Evolutionary conservation across 2,329 filamentous ascomycete species (phyloP).

Genomic region (Aspergillus ochraceoroseus): DNA sequence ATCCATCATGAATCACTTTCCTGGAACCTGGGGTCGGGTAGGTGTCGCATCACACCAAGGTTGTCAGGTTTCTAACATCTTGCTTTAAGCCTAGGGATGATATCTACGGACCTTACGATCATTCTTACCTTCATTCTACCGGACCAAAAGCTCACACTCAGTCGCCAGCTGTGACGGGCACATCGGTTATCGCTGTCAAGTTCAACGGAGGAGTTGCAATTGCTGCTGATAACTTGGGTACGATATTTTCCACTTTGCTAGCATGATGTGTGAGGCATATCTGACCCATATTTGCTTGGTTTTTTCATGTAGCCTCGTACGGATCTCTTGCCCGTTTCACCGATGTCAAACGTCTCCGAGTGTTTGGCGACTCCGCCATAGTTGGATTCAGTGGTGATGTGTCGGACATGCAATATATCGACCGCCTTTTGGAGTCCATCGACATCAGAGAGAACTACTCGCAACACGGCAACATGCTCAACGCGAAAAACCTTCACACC

Average conservation of each 20-base stretch:
- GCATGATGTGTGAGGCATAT: too few relatives aligned
- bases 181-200: conserved; percentile 90
- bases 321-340: conserved; percentile 95
- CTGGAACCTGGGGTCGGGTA: conserved; percentile 62
- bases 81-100: conserved; percentile 80
- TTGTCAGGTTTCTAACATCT: conserved; percentile 36
- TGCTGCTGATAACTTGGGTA: conserved; percentile 93
- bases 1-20: conserved; percentile 59
- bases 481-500: conserved; percentile 90
- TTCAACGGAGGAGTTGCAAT: conserved; percentile 96
- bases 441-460: conserved; percentile 85
- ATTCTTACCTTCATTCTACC: conserved; percentile 68
- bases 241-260: conserved; percentile 23
- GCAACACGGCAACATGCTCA: conserved; percentile 55
- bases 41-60: conserved; percentile 18
- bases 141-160: conserved; percentile 82
- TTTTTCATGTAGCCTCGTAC: conserved; percentile 73
- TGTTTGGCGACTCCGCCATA: conserved; percentile 76
- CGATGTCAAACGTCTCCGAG: conserved; percentile 89
- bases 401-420: conserved; percentile 98
- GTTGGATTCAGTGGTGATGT: conserved; percentile 96
- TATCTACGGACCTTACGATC: conserved; percentile 89
- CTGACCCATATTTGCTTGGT: too few relatives aligned
- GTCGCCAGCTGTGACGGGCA: conserved; percentile 89
- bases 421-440: conserved; percentile 80